Conservation (phyloP, 202 grass and related monocot genomes). For the Hordeum pubiflorum region DNA sequence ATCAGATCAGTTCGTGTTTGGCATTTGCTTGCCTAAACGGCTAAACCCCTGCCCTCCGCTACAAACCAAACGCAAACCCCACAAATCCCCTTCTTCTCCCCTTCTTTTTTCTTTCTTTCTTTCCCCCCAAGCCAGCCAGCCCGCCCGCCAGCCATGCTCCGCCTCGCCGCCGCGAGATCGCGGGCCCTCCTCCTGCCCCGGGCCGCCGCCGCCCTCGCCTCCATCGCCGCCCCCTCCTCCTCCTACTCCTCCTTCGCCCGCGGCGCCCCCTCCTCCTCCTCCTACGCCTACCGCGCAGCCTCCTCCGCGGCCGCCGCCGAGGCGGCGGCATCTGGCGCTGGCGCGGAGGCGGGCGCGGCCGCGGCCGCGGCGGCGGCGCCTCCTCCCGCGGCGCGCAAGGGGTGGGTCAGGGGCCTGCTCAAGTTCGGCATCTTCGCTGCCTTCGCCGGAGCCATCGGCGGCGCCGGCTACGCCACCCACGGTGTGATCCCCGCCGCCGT, state of each 20-base stretch:
- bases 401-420: conserved; percentile 46
- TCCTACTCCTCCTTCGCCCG: background rate
- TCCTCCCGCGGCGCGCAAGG: conserved; percentile 19
- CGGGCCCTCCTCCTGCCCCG: conserved; percentile 24
- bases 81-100: background rate
- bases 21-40: background rate
- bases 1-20: background rate
- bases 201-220: background rate
- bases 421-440: conserved; percentile 53
- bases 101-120: background rate
- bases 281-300: background rate
- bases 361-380: background rate
- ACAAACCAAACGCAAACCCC: conserved; percentile 29
- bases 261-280: background rate
- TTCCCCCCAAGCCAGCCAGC: conserved; percentile 13
- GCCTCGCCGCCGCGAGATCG: conserved; percentile 26
- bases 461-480: conserved; percentile 49
- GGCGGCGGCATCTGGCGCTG: background rate
- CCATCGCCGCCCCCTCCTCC: conserved; percentile 12
- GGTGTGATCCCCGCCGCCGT: conserved; percentile 35
- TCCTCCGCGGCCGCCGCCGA: background rate
- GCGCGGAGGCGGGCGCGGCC: background rate
- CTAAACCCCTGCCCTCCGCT: conserved; percentile 32
- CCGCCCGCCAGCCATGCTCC: conserved; percentile 27
- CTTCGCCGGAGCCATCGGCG: conserved; percentile 40